These are phyloP conservation scores for Pyropia yezoensis DNA, from an alignment of 23 red algal genomes.

Conservation along the genomic window DNA sequence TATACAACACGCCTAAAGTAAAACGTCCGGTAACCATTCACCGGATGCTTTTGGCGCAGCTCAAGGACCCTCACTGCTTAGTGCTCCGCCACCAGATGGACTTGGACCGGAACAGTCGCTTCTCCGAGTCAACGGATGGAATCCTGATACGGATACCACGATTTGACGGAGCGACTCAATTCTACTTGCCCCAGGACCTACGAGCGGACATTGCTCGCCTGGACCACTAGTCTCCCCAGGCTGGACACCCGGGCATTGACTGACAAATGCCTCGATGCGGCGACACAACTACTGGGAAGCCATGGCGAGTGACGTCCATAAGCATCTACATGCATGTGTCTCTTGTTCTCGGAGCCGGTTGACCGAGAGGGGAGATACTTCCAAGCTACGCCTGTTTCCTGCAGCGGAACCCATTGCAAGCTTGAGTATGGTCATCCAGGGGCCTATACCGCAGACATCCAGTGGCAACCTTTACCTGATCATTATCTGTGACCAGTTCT, in stretches of 20 bases:
- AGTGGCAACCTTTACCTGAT: slow-evolving; percentile 7
- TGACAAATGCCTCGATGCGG: slow-evolving; percentile 1
- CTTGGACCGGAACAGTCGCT: background rate
- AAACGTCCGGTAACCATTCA: background rate
- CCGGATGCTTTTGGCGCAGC: slow-evolving; percentile 10
- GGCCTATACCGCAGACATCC: background rate
- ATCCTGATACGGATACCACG: background rate
- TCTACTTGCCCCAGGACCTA: background rate
- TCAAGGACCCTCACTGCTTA: slow-evolving; percentile 8
- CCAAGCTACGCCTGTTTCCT: too few species aligned
- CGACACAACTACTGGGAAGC: too few species aligned
- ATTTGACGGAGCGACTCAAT: background rate
- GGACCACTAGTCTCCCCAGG: slow-evolving; percentile 5
- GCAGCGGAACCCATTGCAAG: too few species aligned
- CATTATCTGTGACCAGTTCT: slow-evolving; percentile 3
- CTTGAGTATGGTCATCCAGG: slow-evolving; percentile 7
- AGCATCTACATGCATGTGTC: slow-evolving; percentile 5
- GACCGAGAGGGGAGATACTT: background rate
- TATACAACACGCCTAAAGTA: background rate
- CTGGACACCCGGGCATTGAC: slow-evolving; percentile 7
- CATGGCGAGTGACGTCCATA: slow-evolving; percentile 14
- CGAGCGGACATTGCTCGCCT: background rate
- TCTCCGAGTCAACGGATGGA: background rate
- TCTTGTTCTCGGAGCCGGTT: slow-evolving; percentile 7
- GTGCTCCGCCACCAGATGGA: background rate